Evolutionary conservation across 805 yeast species (phyloP).

Genomic region (Lipomyces japonicus): DNA sequence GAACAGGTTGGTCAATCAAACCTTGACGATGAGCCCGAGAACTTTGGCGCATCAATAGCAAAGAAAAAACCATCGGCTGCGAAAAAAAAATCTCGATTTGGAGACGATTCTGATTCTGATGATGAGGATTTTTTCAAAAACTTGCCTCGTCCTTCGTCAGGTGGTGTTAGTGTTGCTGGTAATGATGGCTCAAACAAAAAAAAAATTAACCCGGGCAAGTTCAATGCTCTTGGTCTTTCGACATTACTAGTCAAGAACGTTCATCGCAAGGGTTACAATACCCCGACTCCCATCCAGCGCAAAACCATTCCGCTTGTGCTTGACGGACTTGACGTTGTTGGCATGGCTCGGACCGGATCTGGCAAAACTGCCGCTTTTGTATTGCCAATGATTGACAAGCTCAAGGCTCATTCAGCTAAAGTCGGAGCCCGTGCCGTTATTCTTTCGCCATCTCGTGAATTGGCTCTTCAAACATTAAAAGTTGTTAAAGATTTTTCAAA

Average conservation of each 20-base stretch:
- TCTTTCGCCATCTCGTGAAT: constrained; percentile 91
- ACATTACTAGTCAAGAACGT: constrained; percentile 66
- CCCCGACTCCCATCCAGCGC: constrained; percentile 97
- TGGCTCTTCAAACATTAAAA: constrained; percentile 87
- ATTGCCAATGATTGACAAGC: constrained; percentile 80
- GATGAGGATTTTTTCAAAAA: constrained; percentile 41
- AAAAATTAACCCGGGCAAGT: constrained; percentile 46
- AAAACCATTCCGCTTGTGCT: constrained; percentile 88
- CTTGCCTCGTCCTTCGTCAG: constrained; percentile 27
- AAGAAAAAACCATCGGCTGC: constrained; percentile 24
- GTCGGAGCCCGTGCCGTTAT: constrained; percentile 84
- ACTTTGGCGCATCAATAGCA: constrained; percentile 30
- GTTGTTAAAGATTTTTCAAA: constrained; percentile 83
- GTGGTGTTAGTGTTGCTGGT: constrained; percentile 4
- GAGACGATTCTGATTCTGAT: constrained; percentile 41
- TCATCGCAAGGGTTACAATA: constrained; percentile 78
- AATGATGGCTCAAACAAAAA: constrained; percentile 24
- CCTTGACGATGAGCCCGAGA: constrained; percentile 25
- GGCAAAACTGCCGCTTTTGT: constrained; percentile 98
- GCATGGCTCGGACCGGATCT: constrained; percentile 99
- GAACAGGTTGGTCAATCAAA: too few species aligned
- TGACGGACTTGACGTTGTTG: constrained; percentile 89
- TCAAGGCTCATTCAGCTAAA: constrained; percentile 75
- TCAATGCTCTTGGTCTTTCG: constrained; percentile 63
- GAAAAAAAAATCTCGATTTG: constrained; percentile 30